phyloP scores from a whole-genome alignment of 257 asterid genomes.

The Solanum medicagineum region DNA sequence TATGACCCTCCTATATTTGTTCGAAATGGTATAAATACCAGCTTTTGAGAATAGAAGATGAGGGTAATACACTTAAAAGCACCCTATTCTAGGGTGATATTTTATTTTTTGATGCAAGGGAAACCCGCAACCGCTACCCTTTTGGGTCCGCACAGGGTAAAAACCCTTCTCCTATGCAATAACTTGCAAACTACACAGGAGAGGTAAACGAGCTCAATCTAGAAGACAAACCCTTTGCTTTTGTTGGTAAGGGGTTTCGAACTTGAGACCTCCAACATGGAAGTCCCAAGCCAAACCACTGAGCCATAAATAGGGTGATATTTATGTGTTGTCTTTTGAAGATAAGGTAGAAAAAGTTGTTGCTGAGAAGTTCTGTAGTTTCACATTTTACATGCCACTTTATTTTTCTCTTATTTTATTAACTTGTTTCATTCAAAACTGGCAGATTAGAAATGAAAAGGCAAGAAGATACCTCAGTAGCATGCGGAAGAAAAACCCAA shows the following conservation, averaged over 20 bases:
- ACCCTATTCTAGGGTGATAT: too few species aligned
- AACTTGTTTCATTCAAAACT: constrained; percentile 15
- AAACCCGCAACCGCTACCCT: too few species aligned
- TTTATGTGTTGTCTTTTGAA: neutral
- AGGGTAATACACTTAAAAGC: too few species aligned
- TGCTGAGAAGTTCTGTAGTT: neutral
- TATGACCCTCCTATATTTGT: neutral
- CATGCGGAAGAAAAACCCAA: constrained; percentile 77
- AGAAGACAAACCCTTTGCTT: too few species aligned
- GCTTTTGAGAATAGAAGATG: neutral
- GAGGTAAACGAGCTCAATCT: too few species aligned
- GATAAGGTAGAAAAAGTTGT: neutral
- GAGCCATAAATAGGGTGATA: neutral
- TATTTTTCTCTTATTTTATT: neutral
- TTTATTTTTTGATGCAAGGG: too few species aligned
- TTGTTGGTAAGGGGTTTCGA: too few species aligned
- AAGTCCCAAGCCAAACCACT: too few species aligned
- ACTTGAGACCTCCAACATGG: too few species aligned
- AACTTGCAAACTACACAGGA: too few species aligned
- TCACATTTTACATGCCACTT: neutral
- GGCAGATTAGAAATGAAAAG: constrained; percentile 97
- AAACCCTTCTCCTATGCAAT: too few species aligned
- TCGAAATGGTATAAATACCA: neutral
- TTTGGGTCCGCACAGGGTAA: too few species aligned
- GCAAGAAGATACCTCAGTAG: constrained; percentile 89